Conservation (phyloP, 768 basidiomycete genomes). For the Lenzites betulinus region DNA sequence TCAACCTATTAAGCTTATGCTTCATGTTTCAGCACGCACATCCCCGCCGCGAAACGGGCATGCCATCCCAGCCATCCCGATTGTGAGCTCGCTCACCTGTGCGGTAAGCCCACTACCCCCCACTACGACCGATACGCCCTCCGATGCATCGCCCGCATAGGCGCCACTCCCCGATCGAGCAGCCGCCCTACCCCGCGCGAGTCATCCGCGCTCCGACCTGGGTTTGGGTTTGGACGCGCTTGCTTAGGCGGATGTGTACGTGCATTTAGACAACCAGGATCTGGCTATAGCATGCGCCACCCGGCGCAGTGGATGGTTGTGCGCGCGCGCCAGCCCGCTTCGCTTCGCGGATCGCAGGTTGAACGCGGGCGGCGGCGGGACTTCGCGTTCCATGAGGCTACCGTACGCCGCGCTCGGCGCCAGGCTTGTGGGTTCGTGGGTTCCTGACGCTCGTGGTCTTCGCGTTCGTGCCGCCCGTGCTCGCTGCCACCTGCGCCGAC, state of each 20-base stretch:
- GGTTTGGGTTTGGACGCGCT: background rate
- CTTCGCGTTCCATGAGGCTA: constrained; percentile 19
- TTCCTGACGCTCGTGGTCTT: background rate
- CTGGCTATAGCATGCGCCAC: background rate
- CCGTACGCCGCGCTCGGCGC: constrained; percentile 1
- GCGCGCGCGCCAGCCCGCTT: background rate
- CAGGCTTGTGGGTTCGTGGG: background rate
- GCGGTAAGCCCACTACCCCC: too few relatives aligned
- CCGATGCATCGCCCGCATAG: too few relatives aligned
- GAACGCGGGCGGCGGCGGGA: background rate
- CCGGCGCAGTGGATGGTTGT: background rate
- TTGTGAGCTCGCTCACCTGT: background rate
- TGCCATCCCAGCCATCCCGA: too few relatives aligned
- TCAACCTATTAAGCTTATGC: too few relatives aligned
- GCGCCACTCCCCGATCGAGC: too few relatives aligned
- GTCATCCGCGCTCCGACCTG: too few relatives aligned
- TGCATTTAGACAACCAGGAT: background rate
- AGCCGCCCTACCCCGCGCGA: too few relatives aligned
- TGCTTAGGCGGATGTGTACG: background rate
- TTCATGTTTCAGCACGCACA: too few relatives aligned
- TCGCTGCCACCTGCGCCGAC: background rate
- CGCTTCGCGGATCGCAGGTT: constrained; percentile 7
- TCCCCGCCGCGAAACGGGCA: too few relatives aligned
- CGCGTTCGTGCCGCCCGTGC: background rate
- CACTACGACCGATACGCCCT: too few relatives aligned